Evolutionary conservation across 257 asterid species (phyloP).

Genomic region (Haberlea rhodopensis): DNA sequence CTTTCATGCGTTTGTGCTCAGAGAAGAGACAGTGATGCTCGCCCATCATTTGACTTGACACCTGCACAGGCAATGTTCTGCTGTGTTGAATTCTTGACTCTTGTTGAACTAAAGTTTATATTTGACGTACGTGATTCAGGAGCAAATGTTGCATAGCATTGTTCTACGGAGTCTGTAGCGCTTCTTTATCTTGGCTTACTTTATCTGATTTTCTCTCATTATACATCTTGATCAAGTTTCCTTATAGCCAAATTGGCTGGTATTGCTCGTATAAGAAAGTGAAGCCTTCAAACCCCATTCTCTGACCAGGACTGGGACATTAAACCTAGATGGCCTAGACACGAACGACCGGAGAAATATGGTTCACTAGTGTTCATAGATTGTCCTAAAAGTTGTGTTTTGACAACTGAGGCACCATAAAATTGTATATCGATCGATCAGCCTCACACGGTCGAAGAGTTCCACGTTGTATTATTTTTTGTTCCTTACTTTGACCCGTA

Average conservation of each 20-base stretch:
- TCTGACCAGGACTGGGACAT: not conserved
- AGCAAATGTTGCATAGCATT: not conserved
- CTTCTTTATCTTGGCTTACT: not conserved
- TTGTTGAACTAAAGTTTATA: conserved; percentile 14
- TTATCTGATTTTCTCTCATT: conserved; percentile 10
- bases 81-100: conserved; percentile 13
- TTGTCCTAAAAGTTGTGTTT: conserved; percentile 22
- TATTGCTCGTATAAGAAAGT: not conserved
- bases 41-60: conserved; percentile 90
- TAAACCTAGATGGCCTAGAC: conserved; percentile 4
- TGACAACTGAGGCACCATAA: conserved; percentile 14
- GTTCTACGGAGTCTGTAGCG: not conserved
- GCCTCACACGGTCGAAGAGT: conserved; percentile 16
- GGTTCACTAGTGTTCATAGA: conserved; percentile 15
- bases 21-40: conserved; percentile 87
- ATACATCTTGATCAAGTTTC: not conserved
- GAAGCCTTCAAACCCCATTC: conserved; percentile 9
- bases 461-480: not conserved
- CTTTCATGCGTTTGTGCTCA: conserved; percentile 97
- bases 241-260: conserved; percentile 5
- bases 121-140: conserved; percentile 21
- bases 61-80: conserved; percentile 64
- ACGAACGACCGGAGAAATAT: conserved; percentile 15
- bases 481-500: conserved; percentile 1
- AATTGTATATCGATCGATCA: conserved; percentile 1